Conservation (phyloP, 129 eudicot species). For the Flaveria sonorensis region DNA sequence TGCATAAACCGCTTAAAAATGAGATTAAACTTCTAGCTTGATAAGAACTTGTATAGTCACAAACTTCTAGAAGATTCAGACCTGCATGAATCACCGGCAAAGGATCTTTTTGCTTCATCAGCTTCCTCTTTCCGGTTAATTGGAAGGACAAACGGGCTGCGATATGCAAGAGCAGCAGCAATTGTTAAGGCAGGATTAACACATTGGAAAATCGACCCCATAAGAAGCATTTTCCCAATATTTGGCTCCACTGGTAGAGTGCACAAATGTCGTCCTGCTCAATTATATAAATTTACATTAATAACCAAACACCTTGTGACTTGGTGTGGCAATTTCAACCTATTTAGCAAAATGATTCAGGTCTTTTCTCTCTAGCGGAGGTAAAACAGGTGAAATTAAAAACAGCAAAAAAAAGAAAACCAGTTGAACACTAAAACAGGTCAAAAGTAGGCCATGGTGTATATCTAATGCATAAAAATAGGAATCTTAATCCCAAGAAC, state of each 20-base stretch:
- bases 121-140: slow-evolving; percentile 88
- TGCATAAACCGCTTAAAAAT: slow-evolving; percentile 37
- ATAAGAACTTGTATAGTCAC: slow-evolving; percentile 6
- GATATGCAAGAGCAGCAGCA: slow-evolving; percentile 94
- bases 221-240: slow-evolving; percentile 97
- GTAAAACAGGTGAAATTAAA: no score
- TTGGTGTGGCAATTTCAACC: no score
- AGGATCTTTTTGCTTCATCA: slow-evolving; percentile 91
- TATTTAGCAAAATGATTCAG: no score
- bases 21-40: neutral
- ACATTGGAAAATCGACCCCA: slow-evolving; percentile 96
- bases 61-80: slow-evolving; percentile 27
- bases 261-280: slow-evolving; percentile 87
- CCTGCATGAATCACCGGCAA: slow-evolving; percentile 99
- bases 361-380: no score
- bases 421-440: no score
- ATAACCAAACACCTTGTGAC: neutral
- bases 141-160: slow-evolving; percentile 95
- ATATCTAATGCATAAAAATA: no score
- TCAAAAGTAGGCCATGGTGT: no score
- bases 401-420: no score
- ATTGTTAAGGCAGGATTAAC: slow-evolving; percentile 85
- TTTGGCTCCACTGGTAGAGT: slow-evolving; percentile 95
- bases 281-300: neutral
- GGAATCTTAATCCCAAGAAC: neutral